phyloP scores from a whole-genome alignment of 768 basidiomycete genomes.

The Termitomyces sp. region DNA sequence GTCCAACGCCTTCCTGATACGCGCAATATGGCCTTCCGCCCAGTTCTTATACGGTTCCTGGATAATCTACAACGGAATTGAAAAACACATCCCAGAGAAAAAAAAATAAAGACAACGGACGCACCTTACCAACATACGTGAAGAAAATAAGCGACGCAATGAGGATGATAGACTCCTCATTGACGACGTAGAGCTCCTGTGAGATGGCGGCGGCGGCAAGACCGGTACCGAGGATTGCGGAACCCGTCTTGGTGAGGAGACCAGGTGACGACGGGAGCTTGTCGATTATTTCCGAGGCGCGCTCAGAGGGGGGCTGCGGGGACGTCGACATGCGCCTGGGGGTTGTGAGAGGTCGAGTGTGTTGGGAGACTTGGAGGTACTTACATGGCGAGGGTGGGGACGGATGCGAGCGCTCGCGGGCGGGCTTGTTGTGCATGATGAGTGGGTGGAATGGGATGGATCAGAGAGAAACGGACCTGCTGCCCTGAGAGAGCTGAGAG shows the following conservation, averaged over 20 bases:
- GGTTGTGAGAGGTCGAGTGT: background rate
- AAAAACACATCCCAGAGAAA: background rate
- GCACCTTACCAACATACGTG: constrained; percentile 76
- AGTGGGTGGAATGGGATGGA: too few species aligned
- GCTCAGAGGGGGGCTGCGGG: constrained; percentile 71
- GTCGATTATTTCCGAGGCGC: constrained; percentile 88
- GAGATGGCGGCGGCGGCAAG: constrained; percentile 90
- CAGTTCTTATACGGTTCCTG: constrained; percentile 89
- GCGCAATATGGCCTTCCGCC: constrained; percentile 85
- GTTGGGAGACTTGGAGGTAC: constrained; percentile 37
- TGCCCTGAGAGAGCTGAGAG: constrained; percentile 58
- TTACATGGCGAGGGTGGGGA: constrained; percentile 38
- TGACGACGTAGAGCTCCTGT: constrained; percentile 95
- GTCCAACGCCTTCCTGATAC: constrained; percentile 79
- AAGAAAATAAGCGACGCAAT: constrained; percentile 82
- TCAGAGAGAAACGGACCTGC: constrained; percentile 39
- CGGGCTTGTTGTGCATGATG: constrained; percentile 35
- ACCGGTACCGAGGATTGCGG: constrained; percentile 87
- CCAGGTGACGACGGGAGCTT: constrained; percentile 80
- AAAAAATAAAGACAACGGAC: too few species aligned
- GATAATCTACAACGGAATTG: constrained; percentile 61
- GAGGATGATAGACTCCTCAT: constrained; percentile 91
- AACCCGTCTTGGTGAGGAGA: constrained; percentile 93
- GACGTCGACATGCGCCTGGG: constrained; percentile 64
- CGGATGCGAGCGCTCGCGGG: constrained; percentile 47